A percentile compares a stretch with the other conserved stretches of the same genome.
phyloP scores from a whole-genome alignment of 2,329 filamentous ascomycete species.

The Apiospora marii region DNA sequence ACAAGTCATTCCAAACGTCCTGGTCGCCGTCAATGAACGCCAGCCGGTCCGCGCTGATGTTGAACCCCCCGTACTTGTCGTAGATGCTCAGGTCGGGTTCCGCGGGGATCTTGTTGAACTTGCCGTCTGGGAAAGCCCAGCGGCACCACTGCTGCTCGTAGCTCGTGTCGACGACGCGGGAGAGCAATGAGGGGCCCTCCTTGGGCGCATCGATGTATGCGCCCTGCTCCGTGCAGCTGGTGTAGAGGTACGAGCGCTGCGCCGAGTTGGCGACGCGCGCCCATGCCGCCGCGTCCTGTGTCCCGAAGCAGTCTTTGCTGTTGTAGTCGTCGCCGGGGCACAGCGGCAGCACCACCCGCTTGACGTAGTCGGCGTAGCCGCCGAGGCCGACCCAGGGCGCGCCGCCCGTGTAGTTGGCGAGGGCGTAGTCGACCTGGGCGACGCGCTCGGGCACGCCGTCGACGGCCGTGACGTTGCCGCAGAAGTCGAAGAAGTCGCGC shows the following conservation, averaged over 20 bases:
- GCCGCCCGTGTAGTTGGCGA: constrained; percentile 57
- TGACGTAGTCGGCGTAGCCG: constrained; percentile 60
- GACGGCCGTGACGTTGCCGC: constrained; percentile 57
- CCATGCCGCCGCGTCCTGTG: constrained; percentile 50
- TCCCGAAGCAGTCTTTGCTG: constrained; percentile 54
- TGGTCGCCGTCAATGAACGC: constrained; percentile 60
- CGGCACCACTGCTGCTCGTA: constrained; percentile 64
- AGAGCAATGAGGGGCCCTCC: constrained; percentile 54
- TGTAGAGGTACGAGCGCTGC: constrained; percentile 57
- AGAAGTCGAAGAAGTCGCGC: constrained; percentile 60
- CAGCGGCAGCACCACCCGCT: constrained; percentile 51
- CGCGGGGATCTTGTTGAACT: constrained; percentile 52
- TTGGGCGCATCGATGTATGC: constrained; percentile 56
- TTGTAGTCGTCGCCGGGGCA: constrained; percentile 51
- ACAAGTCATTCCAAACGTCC: constrained; percentile 61
- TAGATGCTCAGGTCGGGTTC: constrained; percentile 51
- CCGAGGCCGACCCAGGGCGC: constrained; percentile 59
- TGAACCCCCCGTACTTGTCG: constrained; percentile 56
- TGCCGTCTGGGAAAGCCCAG: constrained; percentile 59
- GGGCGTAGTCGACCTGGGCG: constrained; percentile 51
- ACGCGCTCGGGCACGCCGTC: constrained; percentile 51
- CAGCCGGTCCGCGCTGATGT: constrained; percentile 54
- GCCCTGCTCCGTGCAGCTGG: constrained; percentile 56
- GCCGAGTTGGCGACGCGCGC: constrained; percentile 50
- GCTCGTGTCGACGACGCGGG: constrained; percentile 52